Evolutionary conservation across 2,329 filamentous ascomycete genomes (phyloP), one percentile per base, ranked within the genome.

Genomic region (Apiospora saccharicola): DNA sequence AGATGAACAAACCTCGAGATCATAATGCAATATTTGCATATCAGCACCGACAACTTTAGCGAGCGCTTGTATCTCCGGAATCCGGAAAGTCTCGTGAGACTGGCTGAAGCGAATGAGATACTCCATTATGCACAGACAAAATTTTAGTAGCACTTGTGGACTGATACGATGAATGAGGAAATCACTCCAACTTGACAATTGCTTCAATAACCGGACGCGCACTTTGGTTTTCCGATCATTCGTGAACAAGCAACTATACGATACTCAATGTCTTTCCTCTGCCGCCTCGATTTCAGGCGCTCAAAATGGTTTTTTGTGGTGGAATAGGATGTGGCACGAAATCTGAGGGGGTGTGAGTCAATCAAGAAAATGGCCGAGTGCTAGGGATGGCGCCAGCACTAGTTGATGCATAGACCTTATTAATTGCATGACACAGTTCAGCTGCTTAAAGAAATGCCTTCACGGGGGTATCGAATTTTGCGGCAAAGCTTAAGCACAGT

Each of bases 31-130:
- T 73, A 98, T 88, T 76, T 93, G 87, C 70, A 98, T 80, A 34
- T 92, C 83, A 47, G 96, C 85, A 13, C 87, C 87, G 71, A 91
- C 89, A 6, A 96, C 81, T 13, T 90, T 85, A 4, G 94, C 95
- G 26, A 99, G 86, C 34, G 96, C 91, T 78, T 96, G 86, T 19
- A 98, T 89, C 82, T 99, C 96, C 3, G 95, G 90, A 71, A 91
- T 86, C 51, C 96, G 92, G 81, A 99, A 99, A n/a, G 90, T 92
- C 85, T 98, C 94, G 81, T 98, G 95, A 72, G 89, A 87, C 82
- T 98, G 96, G 64, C 92, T 93, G 80, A 98, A 95, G 77, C 96
- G 93, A 75, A 99, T 91, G 73, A 99, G 88, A 79, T 94, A 98
- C 74, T 97, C 90, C 90, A 91, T 91, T 64, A 46, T 64, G 57